Evolutionary conservation across 331 rosid species (phyloP).

Genomic region (Acacia pycnantha): DNA sequence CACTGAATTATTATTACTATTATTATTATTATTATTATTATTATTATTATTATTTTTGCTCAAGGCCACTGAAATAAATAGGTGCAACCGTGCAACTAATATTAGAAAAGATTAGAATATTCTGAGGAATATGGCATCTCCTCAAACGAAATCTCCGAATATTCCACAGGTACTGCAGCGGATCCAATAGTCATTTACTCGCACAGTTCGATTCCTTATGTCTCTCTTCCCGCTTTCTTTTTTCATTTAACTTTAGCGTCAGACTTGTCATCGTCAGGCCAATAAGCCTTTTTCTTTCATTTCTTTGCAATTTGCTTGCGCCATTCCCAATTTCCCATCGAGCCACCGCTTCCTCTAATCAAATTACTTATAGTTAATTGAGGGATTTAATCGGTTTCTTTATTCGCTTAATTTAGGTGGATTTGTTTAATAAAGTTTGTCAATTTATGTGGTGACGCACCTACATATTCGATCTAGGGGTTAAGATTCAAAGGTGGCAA

Average conservation of each 20-base stretch:
- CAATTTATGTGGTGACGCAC: background rate
- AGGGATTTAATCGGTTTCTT: background rate
- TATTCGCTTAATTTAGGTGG: background rate
- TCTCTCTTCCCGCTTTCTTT: background rate
- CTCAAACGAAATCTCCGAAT: background rate
- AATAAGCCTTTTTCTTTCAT: background rate
- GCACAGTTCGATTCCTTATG: background rate
- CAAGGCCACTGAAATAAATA: background rate
- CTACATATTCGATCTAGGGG: background rate
- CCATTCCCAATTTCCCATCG: background rate
- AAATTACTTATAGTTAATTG: background rate
- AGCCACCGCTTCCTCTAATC: background rate
- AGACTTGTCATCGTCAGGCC: background rate
- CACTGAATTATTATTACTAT: background rate
- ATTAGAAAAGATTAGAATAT: background rate
- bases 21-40: no score
- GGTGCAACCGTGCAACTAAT: background rate
- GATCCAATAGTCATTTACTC: background rate
- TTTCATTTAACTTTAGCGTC: background rate
- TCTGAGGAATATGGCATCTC: background rate
- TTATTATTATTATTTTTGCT: no score
- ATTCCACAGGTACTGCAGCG: background rate
- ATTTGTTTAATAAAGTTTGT: background rate
- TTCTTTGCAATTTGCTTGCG: background rate
- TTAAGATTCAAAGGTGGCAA: background rate